Base-by-base conservation (phyloP, 345 rosid genomes). In the Cardamine chenopodiifolia region DNA sequence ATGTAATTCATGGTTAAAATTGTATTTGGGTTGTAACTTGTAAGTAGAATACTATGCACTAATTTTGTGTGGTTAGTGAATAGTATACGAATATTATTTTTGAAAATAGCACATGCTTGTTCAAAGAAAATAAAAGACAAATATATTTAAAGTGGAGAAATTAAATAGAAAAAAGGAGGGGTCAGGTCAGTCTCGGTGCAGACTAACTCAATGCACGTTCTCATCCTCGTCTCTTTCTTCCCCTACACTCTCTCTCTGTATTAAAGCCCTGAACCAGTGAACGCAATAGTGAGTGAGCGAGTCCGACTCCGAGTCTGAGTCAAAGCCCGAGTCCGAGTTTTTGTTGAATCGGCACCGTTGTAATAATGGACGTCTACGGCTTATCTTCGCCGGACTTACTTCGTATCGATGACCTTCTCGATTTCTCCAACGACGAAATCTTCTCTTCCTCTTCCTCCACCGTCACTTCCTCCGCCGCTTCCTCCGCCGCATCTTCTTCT, bases 401-500 rank as follows among this genome's bases (percentile, higher is more conserved):
- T 72, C 90, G 72, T 71, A 79, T 91, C 49, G 97, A 92, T 75
- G 96, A 92, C 62, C 92, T 89, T 58, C 83, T 89, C 60, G 92
- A 87, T 71, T 85, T 89, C 70, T 85, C 92, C 69, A 87, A 86
- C 48, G 87, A 79, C 18, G 70, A 84, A 70, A 68, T 81, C 81
- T 70, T 79, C 75, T 76, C 85, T 2, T 70, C 83, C 29, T 72
- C 88, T 29, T 40, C 79, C 44, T 57, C 78, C 39, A 45, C 75
- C 57, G 50, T 66, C 18, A 28, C 65, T 76, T 49, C 85, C 70
- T 49, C 64, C 65, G 70, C 63, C 35, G 48, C 69, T 63, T 47
- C 84, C 62, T 53, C 62, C 62, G 61, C 58, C 77, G 49, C 66
- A 1, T 53, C 59, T 40, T 70, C 63, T 5, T 73, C 65, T 34